Percentiles rank a stretch among this genome's conserved stretches.
Conservation (phyloP, 352 stramenopile genomes). For the Phytophthora colocasiae region DNA sequence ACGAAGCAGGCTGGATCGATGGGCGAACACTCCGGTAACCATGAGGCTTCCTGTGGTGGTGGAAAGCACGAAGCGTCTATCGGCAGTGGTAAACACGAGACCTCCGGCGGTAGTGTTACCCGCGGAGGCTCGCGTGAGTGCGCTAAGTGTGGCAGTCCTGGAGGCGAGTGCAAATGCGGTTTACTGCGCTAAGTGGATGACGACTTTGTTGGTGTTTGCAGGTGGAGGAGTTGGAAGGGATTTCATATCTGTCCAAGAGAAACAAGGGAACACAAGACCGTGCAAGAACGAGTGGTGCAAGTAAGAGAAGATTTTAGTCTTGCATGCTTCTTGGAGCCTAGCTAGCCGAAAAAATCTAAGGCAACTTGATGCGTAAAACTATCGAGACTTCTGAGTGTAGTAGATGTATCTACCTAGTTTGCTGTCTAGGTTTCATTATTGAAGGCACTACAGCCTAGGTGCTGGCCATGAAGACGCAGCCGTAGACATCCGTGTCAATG, state of each 20-base stretch:
- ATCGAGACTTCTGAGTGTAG: conserved; percentile 11
- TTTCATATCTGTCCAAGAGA: background rate
- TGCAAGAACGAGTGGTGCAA: background rate
- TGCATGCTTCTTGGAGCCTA: conserved; percentile 8
- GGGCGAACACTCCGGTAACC: conserved; percentile 10
- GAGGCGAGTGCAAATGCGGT: conserved; percentile 36
- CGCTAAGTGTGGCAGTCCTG: conserved; percentile 23
- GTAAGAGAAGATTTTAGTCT: conserved; percentile 5
- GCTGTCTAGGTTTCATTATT: background rate
- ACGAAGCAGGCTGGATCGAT: background rate
- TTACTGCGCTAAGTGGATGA: conserved; percentile 29
- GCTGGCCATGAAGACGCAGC: conserved; percentile 47
- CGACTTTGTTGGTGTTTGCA: background rate
- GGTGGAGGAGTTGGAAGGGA: background rate
- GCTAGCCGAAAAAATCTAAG: conserved; percentile 3
- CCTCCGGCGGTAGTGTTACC: background rate
- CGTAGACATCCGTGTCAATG: conserved; percentile 42
- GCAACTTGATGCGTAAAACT: too few species aligned
- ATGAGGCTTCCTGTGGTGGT: background rate
- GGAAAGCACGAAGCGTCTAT: background rate
- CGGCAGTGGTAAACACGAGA: background rate
- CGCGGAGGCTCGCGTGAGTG: conserved; percentile 8
- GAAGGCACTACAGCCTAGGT: conserved; percentile 15
- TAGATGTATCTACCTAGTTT: conserved; percentile 16
- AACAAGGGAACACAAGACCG: background rate